A percentile compares a stretch with the other conserved stretches of the same genome.
Evolutionary conservation across 495 filamentous ascomycete species (phyloP).

Genomic region (Cladorrhinum samala): DNA sequence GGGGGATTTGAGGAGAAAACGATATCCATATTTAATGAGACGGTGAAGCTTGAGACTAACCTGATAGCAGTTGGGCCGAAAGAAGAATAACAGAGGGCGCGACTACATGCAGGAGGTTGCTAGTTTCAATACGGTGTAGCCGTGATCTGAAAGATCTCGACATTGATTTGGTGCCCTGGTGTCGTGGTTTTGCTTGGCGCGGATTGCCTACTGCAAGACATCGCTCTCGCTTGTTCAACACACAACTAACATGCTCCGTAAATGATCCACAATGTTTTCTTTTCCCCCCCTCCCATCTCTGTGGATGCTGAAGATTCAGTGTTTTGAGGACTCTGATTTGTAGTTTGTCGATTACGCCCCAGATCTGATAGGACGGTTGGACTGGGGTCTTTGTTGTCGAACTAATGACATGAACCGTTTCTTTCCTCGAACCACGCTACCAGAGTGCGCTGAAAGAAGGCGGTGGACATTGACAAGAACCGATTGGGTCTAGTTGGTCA

Average conservation of each 20-base stretch:
- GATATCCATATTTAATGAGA: neutral
- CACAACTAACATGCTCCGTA: too few relatives aligned
- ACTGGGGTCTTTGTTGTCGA: neutral
- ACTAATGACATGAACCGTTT: neutral
- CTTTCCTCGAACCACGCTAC: neutral
- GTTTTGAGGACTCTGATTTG: neutral
- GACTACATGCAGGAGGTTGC: too few relatives aligned
- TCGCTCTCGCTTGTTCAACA: neutral
- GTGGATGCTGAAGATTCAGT: too few relatives aligned
- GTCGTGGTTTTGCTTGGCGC: neutral
- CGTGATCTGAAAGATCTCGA: neutral
- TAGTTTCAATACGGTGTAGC: neutral
- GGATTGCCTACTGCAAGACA: neutral
- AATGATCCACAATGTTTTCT: too few relatives aligned
- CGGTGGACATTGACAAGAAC: neutral
- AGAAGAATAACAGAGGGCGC: too few relatives aligned
- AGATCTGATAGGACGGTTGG: neutral
- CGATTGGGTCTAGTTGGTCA: neutral
- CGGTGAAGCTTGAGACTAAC: neutral
- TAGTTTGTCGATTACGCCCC: neutral
- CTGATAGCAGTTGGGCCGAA: neutral
- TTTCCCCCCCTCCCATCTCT: too few relatives aligned
- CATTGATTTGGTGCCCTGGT: too few relatives aligned
- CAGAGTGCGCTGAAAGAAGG: neutral
- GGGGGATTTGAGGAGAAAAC: too few relatives aligned